Evolutionary conservation across 2,329 filamentous ascomycete genomes (phyloP).

Genomic region (Aspergillus ustus): DNA sequence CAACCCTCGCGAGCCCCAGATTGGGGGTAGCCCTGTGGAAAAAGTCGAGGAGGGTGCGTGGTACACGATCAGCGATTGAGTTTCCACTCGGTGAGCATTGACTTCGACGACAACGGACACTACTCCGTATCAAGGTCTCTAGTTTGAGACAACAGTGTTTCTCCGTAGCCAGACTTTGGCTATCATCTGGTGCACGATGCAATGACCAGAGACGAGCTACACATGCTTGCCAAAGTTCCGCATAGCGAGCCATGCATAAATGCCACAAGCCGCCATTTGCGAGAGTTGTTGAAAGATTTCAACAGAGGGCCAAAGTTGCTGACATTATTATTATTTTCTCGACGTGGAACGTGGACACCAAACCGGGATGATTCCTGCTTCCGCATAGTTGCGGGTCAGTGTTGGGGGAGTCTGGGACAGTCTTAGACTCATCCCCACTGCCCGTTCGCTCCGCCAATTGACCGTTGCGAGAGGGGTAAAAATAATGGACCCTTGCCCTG

Average conservation of each 20-base stretch:
- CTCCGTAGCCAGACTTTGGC: not conserved
- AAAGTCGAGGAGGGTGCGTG: conserved; percentile 6
- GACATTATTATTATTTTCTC: conserved; percentile 26
- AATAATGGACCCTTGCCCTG: conserved; percentile 13
- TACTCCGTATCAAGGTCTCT: not conserved
- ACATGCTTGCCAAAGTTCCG: not conserved
- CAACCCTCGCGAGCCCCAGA: conserved; percentile 17
- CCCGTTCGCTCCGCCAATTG: conserved; percentile 25
- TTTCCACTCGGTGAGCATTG: conserved; percentile 6
- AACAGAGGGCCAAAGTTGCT: conserved; percentile 9
- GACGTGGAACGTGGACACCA: conserved; percentile 30
- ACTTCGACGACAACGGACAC: conserved; percentile 2
- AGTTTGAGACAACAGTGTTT: conserved; percentile 1
- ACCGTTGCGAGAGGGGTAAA: conserved; percentile 24
- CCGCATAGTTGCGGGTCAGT: conserved; percentile 26
- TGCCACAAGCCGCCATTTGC: conserved; percentile 10
- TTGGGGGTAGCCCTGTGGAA: conserved; percentile 16
- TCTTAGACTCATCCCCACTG: conserved; percentile 24
- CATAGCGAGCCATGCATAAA: not conserved
- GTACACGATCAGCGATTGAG: conserved; percentile 12
- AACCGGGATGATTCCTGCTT: conserved; percentile 14
- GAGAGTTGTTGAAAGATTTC: conserved; percentile 7
- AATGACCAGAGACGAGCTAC: not conserved
- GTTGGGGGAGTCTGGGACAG: conserved; percentile 22
- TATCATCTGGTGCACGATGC: not conserved